Evolutionary conservation across 2,329 filamentous ascomycete genomes (phyloP), one percentile per base, ranked within the genome.

Genomic region (Fusarium sp.): DNA sequence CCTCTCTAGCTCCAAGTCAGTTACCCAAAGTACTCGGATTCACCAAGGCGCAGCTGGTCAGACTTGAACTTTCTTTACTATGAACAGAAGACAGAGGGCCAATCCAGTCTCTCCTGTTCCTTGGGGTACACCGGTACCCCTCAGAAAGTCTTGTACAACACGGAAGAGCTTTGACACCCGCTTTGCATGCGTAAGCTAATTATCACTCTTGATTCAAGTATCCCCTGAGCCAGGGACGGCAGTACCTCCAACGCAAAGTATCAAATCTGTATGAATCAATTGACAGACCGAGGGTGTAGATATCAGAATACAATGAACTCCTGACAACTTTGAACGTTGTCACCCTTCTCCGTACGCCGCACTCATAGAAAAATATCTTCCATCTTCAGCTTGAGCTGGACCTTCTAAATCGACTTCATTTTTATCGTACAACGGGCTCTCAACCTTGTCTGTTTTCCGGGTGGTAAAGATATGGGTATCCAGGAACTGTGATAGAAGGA

Each of bases 391-490:
- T 58, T 52, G 69, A 26, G 69, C 65, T 71, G 53, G 11, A 41
- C 53, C 35, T 30, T 71, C 65, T 71, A 70, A 23, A 40, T 44
- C 32, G 14, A 15, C 49, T 30, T 60, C 26, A 18, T 35, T 38
- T 30, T 46, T 53, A 55, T 67, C 54, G 30, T 60, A 67, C 61
- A 72, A 32, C 30, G 20, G 30, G 7, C 38, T 40, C 45, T 54
- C 30, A 49, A 38, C 23, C n/a, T 62, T 44, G 45, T 54, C 41
- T 41, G 18, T 58, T 33, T 18, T n/a, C 44, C 7, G 38, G 38
- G 8, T 58, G 27, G 45, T 60, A 73, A 18, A 64, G 48, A 17
- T 66, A 63, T 35, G 71, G 71, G 41, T 73, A 73, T 58, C 33
- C 30, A 13, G 49, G 56, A 18, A 57, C 57, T 17, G 42, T 23